Conservation (phyloP, 148 eudicot genomes). For the Vaccinium vitisidaea region DNA sequence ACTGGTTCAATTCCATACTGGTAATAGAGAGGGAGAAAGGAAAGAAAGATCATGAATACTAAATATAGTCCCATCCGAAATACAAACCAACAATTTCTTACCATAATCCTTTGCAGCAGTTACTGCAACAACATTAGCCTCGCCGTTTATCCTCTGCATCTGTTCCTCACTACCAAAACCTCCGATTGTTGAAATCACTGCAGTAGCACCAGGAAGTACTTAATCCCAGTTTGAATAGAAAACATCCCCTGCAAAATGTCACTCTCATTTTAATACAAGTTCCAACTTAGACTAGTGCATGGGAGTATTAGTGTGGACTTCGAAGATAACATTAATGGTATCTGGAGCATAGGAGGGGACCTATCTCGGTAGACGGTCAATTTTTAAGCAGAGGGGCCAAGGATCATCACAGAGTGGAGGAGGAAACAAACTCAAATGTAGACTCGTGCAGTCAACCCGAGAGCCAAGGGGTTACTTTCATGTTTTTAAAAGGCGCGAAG, state of each 20-base stretch:
- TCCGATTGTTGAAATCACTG: slow-evolving; percentile 91
- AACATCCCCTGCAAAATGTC: slow-evolving; percentile 77
- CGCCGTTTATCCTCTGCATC: slow-evolving; percentile 93
- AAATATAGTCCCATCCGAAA: too few species aligned
- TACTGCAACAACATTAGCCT: slow-evolving; percentile 92
- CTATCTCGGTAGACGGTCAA: not conserved
- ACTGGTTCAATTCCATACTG: not conserved
- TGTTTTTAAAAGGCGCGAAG: too few species aligned
- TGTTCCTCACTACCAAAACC: slow-evolving; percentile 98
- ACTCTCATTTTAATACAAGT: not conserved
- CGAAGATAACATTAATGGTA: not conserved
- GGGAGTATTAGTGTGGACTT: not conserved
- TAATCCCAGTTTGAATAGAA: slow-evolving; percentile 98
- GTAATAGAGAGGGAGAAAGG: not conserved
- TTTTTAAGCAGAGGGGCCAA: not conserved
- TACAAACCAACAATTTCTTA: slow-evolving; percentile 24
- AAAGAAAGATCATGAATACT: not conserved
- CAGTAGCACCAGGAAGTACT: slow-evolving; percentile 85
- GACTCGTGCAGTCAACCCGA: not conserved
- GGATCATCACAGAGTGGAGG: not conserved
- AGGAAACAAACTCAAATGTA: not conserved
- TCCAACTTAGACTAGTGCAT: not conserved
- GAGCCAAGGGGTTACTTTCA: not conserved
- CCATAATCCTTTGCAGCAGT: slow-evolving; percentile 88
- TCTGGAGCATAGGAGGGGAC: not conserved